Evolutionary conservation across 129 eudicot species (phyloP).

Genomic region (Cynara cardunculus): DNA sequence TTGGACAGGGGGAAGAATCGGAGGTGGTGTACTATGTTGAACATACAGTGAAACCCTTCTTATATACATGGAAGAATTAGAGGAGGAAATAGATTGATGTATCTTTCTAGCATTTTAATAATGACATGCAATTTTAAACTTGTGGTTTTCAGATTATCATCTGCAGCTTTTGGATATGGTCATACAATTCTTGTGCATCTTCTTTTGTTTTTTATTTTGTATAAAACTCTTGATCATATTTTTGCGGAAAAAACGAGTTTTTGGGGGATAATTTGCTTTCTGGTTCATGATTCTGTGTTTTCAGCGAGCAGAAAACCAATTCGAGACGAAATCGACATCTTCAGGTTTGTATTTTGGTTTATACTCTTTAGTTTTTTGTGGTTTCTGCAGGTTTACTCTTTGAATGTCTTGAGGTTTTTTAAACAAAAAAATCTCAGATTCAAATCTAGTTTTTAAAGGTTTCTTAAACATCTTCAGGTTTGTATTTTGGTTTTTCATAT

Average conservation of each 20-base stretch:
- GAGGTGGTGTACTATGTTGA: constrained; percentile 34
- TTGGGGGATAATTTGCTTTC: not conserved
- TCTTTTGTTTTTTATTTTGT: not conserved
- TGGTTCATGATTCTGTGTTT: not conserved
- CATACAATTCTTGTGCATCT: constrained; percentile 21
- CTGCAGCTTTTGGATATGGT: constrained; percentile 9
- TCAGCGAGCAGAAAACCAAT: not conserved
- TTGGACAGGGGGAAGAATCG: constrained; percentile 11
- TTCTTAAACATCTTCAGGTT: no score
- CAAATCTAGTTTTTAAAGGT: no score
- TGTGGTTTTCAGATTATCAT: not conserved
- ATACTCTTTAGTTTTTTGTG: not conserved
- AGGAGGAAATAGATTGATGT: constrained; percentile 9
- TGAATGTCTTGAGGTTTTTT: not conserved
- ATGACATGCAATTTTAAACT: constrained; percentile 9
- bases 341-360: not conserved
- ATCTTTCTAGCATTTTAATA: constrained; percentile 15
- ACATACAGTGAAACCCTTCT: constrained; percentile 31
- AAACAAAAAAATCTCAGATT: no score
- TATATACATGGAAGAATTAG: constrained; percentile 35
- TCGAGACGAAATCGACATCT: not conserved
- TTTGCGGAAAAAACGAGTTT: not conserved
- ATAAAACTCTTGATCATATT: constrained; percentile 4
- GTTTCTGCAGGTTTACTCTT: not conserved
- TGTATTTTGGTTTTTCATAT: no score